Conservation (phyloP, 2,329 filamentous ascomycete species). For the Fusarium begoniae region DNA sequence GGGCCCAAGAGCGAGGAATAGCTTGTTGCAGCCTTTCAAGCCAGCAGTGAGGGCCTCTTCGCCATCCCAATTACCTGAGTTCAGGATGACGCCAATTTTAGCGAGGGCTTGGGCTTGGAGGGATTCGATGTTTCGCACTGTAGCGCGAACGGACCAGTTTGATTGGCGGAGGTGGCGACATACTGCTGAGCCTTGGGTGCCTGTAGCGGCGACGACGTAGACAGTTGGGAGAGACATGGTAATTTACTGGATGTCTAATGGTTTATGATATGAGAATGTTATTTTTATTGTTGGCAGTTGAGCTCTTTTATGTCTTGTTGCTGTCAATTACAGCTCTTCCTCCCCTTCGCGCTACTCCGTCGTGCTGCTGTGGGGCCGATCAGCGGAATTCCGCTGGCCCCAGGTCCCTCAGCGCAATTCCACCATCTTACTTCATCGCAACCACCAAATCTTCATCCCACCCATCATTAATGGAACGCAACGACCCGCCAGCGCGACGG, state of each 20-base stretch:
- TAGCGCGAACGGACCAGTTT: not conserved
- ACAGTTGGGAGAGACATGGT: not conserved
- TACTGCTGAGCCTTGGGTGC: conserved; percentile 1
- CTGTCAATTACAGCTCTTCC: too few species aligned
- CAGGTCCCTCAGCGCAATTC: not conserved
- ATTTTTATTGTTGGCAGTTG: rapidly evolving
- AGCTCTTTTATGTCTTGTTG: not conserved
- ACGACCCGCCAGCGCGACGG: not conserved
- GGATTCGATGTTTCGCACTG: not conserved
- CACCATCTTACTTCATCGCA: not conserved
- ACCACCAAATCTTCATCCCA: not conserved
- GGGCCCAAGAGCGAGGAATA: not conserved
- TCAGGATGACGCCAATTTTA: not conserved
- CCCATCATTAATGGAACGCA: not conserved
- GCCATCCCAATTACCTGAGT: not conserved
- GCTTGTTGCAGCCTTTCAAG: not conserved
- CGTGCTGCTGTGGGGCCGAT: not conserved
- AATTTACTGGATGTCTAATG: rapidly evolving
- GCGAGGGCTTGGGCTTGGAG: not conserved
- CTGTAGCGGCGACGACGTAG: not conserved
- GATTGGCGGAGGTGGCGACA: not conserved
- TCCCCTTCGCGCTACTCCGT: not conserved
- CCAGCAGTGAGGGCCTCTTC: not conserved
- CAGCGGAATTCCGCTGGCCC: conserved; percentile 4
- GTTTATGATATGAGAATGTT: rapidly evolving